Evolutionary conservation across 1,284 basidiomycete species (phyloP), one percentile per base, ranked within the genome.

Genomic region (Fomitopsis betulina): DNA sequence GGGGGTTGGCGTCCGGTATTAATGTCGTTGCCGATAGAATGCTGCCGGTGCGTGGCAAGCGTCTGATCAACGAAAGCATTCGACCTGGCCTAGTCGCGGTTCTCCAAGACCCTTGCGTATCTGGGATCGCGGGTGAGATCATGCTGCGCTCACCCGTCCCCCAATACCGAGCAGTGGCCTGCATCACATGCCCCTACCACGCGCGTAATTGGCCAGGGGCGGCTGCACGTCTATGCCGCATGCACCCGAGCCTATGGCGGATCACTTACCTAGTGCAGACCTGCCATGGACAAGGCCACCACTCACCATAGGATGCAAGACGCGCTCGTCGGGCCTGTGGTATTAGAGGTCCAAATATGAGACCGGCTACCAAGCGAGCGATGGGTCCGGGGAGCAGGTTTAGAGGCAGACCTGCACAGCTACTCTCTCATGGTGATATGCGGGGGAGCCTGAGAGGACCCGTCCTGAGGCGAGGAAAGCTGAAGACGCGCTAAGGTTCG

Each of bases 21-120:
- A 58, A 56, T 61, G 62, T 64, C 65, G 65, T 67, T 60, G 65
- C 62, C 60, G 60, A 57, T 58, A 62, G 62, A 65, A 55, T 57
- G 65, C 61, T 64, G 67, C 69, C 69, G 68, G 32, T 63, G 61
- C 58, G 62, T 65, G 54, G 60, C 58, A 61, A 64, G 68, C 65
- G 66, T 60, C 62, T 69, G 68, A 69, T 67, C 63, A 56, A 61
- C 57, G 21, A 57, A 58, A 54, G 62, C 55, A 42, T 35, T 60
- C 57, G 63, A 67, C 66, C 68, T 68, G 69, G 68, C 57, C 62
- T 63, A 66, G 67, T 51, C 49, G 25, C 49, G 49, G 49, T 51
- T 51, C 32, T 37, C 32, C 32, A 51, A 51, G 30, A 21, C 49
- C 49, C 6, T 51, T 37, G 49, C 49, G 33, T 51, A 51, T 51